Conservation (phyloP, 164 flowering plant species). For the Tetrastigma voinierianum region DNA sequence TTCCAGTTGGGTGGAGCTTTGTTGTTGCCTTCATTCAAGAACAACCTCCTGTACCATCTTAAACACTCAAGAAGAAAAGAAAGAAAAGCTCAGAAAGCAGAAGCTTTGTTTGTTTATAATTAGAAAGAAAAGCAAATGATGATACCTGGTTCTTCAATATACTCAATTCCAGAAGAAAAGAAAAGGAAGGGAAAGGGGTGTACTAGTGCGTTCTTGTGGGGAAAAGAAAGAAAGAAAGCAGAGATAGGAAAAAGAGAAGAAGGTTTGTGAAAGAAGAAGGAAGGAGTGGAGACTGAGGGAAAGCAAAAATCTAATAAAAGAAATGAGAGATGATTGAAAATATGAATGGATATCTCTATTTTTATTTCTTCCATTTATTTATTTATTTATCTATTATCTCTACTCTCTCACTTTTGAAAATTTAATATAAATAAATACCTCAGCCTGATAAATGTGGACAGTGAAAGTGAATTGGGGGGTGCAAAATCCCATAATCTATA, state of each 20-base stretch:
- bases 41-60: slow-evolving; percentile 34
- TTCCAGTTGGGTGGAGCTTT: slow-evolving; percentile 14
- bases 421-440: not conserved
- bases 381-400: not conserved
- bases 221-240: slow-evolving; percentile 9
- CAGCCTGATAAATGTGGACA: slow-evolving; percentile 26
- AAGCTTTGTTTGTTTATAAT: not conserved
- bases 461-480: too few relatives aligned
- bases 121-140: too few relatives aligned
- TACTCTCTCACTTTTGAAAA: not conserved
- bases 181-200: not conserved
- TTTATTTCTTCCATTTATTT: not conserved
- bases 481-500: too few relatives aligned
- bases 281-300: too few relatives aligned
- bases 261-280: slow-evolving; percentile 6
- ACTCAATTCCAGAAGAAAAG: slow-evolving; percentile 5
- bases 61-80: not conserved
- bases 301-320: slow-evolving; percentile 9
- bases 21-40: slow-evolving; percentile 8
- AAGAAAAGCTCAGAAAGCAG: not conserved
- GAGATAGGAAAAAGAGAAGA: slow-evolving; percentile 10
- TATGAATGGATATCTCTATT: too few relatives aligned
- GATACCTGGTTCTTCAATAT: slow-evolving; percentile 7
- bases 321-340: slow-evolving; percentile 16
- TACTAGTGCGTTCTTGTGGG: too few relatives aligned